Conservation (phyloP, 176 grass and related monocot species). For the Oryza meridionalis region DNA sequence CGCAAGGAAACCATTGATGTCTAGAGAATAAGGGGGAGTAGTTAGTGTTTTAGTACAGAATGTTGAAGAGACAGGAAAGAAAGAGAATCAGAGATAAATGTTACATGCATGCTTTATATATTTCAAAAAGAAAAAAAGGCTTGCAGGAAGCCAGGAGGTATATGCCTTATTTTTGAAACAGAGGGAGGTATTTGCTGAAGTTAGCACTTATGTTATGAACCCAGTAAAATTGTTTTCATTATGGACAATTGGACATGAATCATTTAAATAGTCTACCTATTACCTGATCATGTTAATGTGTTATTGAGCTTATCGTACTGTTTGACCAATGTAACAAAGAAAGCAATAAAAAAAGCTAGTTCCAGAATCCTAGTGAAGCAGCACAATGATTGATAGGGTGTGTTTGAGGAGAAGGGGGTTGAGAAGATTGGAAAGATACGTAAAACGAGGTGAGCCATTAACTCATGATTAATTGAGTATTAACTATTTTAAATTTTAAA, state of each 20-base stretch:
- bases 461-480: no score
- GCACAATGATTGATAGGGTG: background rate
- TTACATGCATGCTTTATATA: background rate
- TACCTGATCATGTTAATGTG: background rate
- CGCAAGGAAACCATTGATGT: background rate
- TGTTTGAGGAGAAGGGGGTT: no score
- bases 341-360: background rate
- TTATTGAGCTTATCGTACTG: background rate
- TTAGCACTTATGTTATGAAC: background rate
- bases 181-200: background rate
- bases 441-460: no score
- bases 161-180: background rate
- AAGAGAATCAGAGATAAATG: background rate
- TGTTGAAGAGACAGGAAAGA: background rate
- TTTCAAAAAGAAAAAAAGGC: background rate
- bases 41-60: background rate
- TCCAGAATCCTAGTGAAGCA: conserved; percentile 3
- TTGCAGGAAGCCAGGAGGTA: background rate
- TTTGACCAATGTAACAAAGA: background rate
- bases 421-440: no score
- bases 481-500: no score
- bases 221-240: background rate
- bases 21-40: background rate
- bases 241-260: background rate
- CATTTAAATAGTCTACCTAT: background rate